Percentiles rank a stretch among this genome's conserved stretches.
These are phyloP conservation scores for Pyricularia sp. DNA, from an alignment of 2,329 filamentous ascomycete genomes.

Conservation along the genomic window DNA sequence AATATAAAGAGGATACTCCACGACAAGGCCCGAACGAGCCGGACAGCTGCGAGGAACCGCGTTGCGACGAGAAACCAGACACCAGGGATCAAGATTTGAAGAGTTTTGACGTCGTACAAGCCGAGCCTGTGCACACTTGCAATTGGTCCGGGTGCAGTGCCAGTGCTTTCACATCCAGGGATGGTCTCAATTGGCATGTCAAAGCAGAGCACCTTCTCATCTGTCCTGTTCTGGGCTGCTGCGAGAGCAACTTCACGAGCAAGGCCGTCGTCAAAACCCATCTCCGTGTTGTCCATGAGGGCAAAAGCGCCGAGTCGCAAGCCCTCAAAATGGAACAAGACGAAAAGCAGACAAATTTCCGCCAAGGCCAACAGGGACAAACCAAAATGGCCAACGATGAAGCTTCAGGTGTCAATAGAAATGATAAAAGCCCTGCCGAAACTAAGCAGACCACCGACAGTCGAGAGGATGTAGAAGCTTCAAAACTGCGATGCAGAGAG, in stretches of 20 bases:
- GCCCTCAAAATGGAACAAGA: neutral
- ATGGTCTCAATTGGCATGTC: constrained; percentile 31
- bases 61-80: neutral
- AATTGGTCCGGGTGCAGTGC: constrained; percentile 29
- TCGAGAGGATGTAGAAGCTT: neutral
- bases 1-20: too few relatives aligned
- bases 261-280: constrained; percentile 26
- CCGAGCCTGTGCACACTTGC: constrained; percentile 24
- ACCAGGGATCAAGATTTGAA: neutral
- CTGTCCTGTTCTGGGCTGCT: constrained; percentile 29
- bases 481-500: constrained; percentile 26
- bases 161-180: constrained; percentile 24
- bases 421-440: neutral
- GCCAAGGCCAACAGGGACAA: neutral
- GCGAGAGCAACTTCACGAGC: constrained; percentile 24
- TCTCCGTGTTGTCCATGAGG: constrained; percentile 23
- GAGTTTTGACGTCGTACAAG: constrained; percentile 11
- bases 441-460: neutral
- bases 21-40: neutral
- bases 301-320: neutral
- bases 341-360: neutral
- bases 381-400: neutral
- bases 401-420: neutral
- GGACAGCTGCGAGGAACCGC: neutral
- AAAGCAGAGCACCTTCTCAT: constrained; percentile 32